Base-by-base conservation (phyloP, 306 rosid genomes). In the Phaseolus lunatus region DNA sequence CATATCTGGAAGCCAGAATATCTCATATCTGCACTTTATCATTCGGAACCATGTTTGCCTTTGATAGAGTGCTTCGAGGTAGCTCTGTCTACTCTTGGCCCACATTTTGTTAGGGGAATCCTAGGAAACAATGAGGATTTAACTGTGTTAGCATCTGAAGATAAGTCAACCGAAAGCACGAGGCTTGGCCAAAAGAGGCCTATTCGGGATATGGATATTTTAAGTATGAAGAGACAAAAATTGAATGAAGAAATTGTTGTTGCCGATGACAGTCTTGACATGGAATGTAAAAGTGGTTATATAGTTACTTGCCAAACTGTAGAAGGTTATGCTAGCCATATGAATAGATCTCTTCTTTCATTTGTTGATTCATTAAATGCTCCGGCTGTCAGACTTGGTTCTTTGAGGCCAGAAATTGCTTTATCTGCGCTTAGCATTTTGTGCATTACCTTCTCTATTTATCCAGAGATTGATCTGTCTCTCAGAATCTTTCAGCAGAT, bases 1-100 rank as follows among this genome's bases (percentile, higher is more conserved):
- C 87, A 82, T 92, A 77, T 89, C 78, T 95, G 97, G 98, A 87
- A 80, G 87, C 97, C 96, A 74, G 92, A 95, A 78, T 84, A 72
- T 81, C 97, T 95, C 66, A 37, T 90, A 77, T 78, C 78, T 59
- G 77, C 80, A 35, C 97, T 95, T 77, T 82, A 59, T 79, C 79
- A 75, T 82, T 77, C 88, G 22, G 89, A 88, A 58, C 91, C 96
- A 33, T 89, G 90, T 80, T 84, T 87, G 65, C 83, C 85, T 49
- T 68, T 95, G 77, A 85, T 89, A 80, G 93, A 90, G 67, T 95
- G 97, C 86, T 88, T 95, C 83, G 89, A 67, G 78, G 96, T 82
- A 26, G 95, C 86, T 84, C 47, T 95, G 58, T 87, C 93, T 68
- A 67, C 86, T 68, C 93, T 95, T 83, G 92, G 90, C 81, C 90